Conservation (phyloP, 352 stramenopile genomes). For the Achlya hypogyna region DNA sequence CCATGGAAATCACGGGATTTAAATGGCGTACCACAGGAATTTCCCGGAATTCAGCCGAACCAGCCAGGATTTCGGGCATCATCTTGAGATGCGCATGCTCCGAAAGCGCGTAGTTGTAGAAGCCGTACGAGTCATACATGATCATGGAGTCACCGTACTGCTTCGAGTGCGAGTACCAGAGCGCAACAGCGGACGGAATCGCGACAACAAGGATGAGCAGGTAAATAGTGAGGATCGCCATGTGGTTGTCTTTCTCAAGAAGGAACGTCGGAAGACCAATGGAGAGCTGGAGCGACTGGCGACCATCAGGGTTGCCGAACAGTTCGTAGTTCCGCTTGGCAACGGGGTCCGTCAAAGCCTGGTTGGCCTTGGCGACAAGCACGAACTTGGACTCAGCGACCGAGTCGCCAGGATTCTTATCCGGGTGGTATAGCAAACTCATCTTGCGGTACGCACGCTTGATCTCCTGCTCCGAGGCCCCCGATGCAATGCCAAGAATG, state of each 20-base stretch:
- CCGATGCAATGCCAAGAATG: conserved; percentile 92
- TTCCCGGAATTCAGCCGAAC: conserved; percentile 85
- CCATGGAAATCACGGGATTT: background rate
- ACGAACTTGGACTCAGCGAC: conserved; percentile 98
- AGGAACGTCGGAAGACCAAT: conserved; percentile 97
- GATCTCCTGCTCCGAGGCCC: conserved; percentile 89
- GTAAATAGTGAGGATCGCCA: conserved; percentile 97
- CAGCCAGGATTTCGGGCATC: conserved; percentile 91
- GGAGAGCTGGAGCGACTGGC: conserved; percentile 92
- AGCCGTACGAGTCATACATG: conserved; percentile 99
- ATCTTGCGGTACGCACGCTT: conserved; percentile 93
- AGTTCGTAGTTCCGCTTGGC: conserved; percentile 98
- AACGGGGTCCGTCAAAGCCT: conserved; percentile 93
- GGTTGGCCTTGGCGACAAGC: conserved; percentile 92
- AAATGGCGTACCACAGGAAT: conserved; percentile 32
- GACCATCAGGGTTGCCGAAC: conserved; percentile 97
- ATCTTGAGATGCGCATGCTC: conserved; percentile 91
- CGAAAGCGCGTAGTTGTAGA: conserved; percentile 96
- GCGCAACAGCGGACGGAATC: conserved; percentile 92
- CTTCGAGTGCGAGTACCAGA: conserved; percentile 96
- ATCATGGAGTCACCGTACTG: conserved; percentile 99
- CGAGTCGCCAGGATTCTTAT: conserved; percentile 96
- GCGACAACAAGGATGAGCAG: conserved; percentile 97
- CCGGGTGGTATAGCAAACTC: conserved; percentile 88
- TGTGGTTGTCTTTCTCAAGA: conserved; percentile 95